Evolutionary conservation across 495 filamentous ascomycete species (phyloP), one percentile per base, ranked within the genome.

Genomic region (Neurospora sp.): DNA sequence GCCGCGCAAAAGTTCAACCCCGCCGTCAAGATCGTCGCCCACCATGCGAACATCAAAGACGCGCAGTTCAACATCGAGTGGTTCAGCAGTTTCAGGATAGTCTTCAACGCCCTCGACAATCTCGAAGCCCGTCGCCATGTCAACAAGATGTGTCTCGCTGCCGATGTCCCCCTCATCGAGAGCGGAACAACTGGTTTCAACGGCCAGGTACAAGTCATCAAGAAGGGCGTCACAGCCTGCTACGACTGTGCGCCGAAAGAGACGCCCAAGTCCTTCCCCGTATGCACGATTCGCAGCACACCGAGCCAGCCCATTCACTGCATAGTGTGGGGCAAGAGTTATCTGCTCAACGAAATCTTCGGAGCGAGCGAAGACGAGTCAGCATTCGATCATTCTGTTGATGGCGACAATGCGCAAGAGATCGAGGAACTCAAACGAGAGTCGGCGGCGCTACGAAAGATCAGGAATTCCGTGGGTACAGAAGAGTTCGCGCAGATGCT

Each of bases 281-380:
- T 99, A 27, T 99, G 96, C 81, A 99, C 96, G 1, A 98, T 99
- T 75, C 89, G 96, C 78, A 97, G 93, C 77, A 98, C 93, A 1
- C 96, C 96, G 0, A 93, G 90, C 71, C 94, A 98, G 76, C 94
- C 94, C 1, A 98, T 99, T 37, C 96, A 99, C 80, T 98, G 96
- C 83, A 99, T 99, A 68, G 94, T 98, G n/a, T 99, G 96, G 96
- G 94, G 88, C 0, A 99, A 98, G 85, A 97, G 93, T 77, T 98
- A 97, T 78, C 88, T 99, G 14, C 89, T 98, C 73, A 93, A 92
- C 72, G 95, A 98, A 77, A 90, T 99, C 8, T 98, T 97, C 75
- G 96, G 96, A 2, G 89, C 87, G 3, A 97, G 94, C 74, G 96
- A 98, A 81, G 92, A 96, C 73, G 90, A 94, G 71, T 86, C 89